Evolutionary conservation across 805 yeast genomes (phyloP), one percentile per base, ranked within the genome.

Genomic region (Ogataea haglerorum): DNA sequence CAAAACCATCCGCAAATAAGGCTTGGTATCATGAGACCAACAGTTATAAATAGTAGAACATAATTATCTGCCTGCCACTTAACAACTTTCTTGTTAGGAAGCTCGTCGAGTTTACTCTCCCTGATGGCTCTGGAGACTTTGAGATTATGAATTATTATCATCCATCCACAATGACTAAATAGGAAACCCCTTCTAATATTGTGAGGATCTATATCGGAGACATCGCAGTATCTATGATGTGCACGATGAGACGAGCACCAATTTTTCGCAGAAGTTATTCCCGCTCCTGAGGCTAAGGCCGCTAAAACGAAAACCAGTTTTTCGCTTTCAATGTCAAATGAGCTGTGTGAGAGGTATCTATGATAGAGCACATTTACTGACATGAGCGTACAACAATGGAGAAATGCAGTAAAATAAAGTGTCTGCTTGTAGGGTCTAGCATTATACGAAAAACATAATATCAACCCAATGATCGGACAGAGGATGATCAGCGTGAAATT

Each of bases 81-180:
- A 45, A 80, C 71, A 52, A 78, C 61, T 44, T 72, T 69, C 56
- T 71, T 80, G 43, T 69, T 64, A 39, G 83, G 75, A 56, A 87
- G 70, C 57, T 87, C 86, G 66, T 73, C 85, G 66, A 67, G 75
- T 64, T 67, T 63, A 40, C 66, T 59, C 34, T 64, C 67, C 19
- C 59, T 51, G 5, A 69, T 66, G 9, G 72, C 70, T 31, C 58
- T 61, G 19, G 60, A 52, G 6, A 70, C 73, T 36, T 75, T 75
- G 14, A 80, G 74, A 61, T 78, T 79, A 49, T 86, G 89, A 50
- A 73, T 73, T 44, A 82, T 68, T 24, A 88, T 57, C 66, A 85
- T 73, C 95, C 96, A 90, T 3, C 96, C 97, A 65, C 88, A 69
- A 64, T 89, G 96, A 24, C 91, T 79, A 75, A 79, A 89, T 54